These are phyloP conservation scores for Penium margaritaceum DNA, from an alignment of 139 green algal species.

Conservation along the genomic window DNA sequence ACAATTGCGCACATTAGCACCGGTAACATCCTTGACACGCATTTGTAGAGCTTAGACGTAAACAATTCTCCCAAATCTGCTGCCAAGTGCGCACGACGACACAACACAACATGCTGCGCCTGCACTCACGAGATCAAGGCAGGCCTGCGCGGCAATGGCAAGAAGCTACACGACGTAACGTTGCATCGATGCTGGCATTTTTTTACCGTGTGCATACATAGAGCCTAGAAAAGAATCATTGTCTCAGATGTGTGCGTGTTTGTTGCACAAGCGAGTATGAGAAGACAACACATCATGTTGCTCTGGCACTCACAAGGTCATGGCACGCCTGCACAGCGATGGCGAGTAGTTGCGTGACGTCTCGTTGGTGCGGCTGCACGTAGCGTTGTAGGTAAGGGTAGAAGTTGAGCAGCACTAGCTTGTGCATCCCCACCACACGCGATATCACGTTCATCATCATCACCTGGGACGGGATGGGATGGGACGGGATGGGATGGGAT, in stretches of 20 bases:
- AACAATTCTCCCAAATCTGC: no score
- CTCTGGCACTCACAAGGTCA: constrained; percentile 54
- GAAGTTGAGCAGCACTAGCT: constrained; percentile 87
- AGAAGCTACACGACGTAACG: constrained; percentile 69
- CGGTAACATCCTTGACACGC: no score
- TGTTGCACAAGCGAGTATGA: no score
- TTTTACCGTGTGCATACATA: no score
- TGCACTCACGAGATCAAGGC: constrained; percentile 64
- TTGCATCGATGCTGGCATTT: no score
- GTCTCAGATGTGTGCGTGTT: no score
- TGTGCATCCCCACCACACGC: constrained; percentile 79
- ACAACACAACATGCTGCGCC: no score
- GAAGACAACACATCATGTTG: no score
- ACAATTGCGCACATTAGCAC: no score
- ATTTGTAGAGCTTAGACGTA: no score
- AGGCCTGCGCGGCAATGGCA: constrained; percentile 63
- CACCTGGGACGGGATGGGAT: constrained; percentile 27
- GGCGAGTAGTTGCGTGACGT: constrained; percentile 75
- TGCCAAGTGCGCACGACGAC: no score
- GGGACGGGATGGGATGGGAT: neutral
- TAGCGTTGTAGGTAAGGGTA: constrained; percentile 82
- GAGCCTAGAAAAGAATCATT: no score
- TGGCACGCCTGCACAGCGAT: constrained; percentile 71
- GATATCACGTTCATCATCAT: constrained; percentile 54
- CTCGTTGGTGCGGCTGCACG: constrained; percentile 46